Base-by-base conservation (phyloP, 2,329 filamentous ascomycete genomes). In the Xylariales sp. region DNA sequence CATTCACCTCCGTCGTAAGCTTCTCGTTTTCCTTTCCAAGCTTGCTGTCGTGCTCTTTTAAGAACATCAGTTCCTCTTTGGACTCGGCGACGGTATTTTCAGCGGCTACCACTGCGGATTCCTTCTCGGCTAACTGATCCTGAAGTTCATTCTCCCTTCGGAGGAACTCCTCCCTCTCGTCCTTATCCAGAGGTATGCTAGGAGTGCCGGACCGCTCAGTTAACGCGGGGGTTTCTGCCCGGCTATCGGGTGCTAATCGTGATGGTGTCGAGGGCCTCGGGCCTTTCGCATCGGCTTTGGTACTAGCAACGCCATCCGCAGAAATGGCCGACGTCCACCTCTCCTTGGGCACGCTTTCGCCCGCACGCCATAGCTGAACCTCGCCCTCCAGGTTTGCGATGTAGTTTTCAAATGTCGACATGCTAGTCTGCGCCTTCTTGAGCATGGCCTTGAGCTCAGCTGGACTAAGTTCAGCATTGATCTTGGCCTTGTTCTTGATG, bases 401-500 rank as follows among this genome's bases (percentile, higher is more conserved):
- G 59, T 97, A 97, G 44, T 71, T 80, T 60, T 95, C 87, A 62
- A 94, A 97, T 12, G 81, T 90, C 16, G 86, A 88, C 51, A 93
- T 84, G 62, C 96, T 90, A 39, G 78, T 81, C 65, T 95, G 90
- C 11, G 89, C 88, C 66, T 95, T 95, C 68, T 88, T 90, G 61
- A 98, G 81, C 57, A 96, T 76, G 37, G 82, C 76, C 69, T 97
- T 98, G 72, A 98, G 81, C 66, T 98, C 93, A 10, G 89, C 82
- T 33, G 93, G 93, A 57, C 91, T 97, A 56, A 98, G 79, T 65
- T 98, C 93, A 33, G 91, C 90, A 61, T 98, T 98, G 77, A 98
- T 86, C 84, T 97, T 98, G 66, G 93, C 93, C 76, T 97, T 97
- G 74, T 97, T 97, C 84, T 97, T 96, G 73, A 98, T 98, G 0